Conservation (phyloP, 192 early-diverging fungal species). For the Backusella morwellensis region DNA sequence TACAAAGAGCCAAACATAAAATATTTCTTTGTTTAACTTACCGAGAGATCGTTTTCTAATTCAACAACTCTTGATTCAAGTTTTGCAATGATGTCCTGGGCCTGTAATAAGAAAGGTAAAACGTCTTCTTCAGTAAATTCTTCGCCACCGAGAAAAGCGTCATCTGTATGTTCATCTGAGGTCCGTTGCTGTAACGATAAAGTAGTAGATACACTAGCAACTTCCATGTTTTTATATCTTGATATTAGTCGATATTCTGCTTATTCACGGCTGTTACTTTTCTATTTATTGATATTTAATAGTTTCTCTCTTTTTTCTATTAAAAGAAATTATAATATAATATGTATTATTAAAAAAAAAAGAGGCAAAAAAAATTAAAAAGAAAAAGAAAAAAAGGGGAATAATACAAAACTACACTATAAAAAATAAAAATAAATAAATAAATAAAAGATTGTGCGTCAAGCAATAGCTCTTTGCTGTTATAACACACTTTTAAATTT, state of each 20-base stretch:
- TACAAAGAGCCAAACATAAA: neutral
- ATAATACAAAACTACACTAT: neutral
- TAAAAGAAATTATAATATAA: neutral
- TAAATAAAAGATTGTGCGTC: neutral
- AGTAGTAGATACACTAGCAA: neutral
- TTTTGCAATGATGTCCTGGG: conserved; percentile 43
- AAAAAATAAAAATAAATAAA: conserved; percentile 1
- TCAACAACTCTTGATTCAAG: conserved; percentile 45
- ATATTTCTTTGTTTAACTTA: conserved; percentile 7
- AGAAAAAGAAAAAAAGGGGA: neutral
- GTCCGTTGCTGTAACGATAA: neutral
- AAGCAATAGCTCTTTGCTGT: neutral
- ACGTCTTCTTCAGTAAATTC: conserved; percentile 37
- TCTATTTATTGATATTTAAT: neutral
- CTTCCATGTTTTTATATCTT: neutral
- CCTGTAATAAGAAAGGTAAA: conserved; percentile 42
- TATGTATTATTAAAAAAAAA: neutral
- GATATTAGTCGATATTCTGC: neutral
- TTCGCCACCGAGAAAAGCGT: neutral
- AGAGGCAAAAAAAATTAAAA: neutral
- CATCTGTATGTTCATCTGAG: conserved; percentile 10
- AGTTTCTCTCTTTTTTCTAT: neutral
- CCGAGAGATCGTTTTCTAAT: conserved; percentile 41
- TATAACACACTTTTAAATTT: neutral
- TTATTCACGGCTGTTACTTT: neutral